phyloP scores from a whole-genome alignment of 2,329 filamentous ascomycete species.

The Bisporella sp. region DNA sequence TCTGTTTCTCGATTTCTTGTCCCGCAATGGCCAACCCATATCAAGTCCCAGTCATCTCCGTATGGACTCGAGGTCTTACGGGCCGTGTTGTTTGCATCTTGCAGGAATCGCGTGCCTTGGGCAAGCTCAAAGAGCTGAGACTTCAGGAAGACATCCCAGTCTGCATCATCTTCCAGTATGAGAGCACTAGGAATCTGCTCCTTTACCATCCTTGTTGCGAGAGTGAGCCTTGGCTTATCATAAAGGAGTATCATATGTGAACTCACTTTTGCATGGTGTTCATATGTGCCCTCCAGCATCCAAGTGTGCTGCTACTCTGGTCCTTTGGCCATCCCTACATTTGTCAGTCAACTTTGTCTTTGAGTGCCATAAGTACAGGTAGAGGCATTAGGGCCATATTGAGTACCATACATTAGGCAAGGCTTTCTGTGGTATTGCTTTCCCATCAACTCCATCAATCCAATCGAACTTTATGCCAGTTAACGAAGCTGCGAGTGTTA shows the following conservation, averaged over 20 bases:
- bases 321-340: background rate
- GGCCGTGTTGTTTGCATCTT: background rate
- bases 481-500: background rate
- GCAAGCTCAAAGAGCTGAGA: background rate
- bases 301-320: background rate
- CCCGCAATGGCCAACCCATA: background rate
- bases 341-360: background rate
- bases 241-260: background rate
- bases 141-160: constrained; percentile 34
- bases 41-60: background rate
- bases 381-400: too few species aligned
- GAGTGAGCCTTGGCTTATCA: background rate
- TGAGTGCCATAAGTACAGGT: too few species aligned
- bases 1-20: background rate
- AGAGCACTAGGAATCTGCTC: constrained; percentile 29
- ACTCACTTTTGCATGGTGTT: background rate
- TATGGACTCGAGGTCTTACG: background rate
- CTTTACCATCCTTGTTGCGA: background rate
- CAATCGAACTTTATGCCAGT: background rate
- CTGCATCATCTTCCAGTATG: constrained; percentile 38
- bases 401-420: background rate
- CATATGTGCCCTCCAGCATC: background rate
- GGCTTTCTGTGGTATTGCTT: background rate
- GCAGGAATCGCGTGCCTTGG: background rate
- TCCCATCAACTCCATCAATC: background rate